These are phyloP conservation scores for Leccinum uliginosum DNA, from an alignment of 768 basidiomycete species.

Conservation along the genomic window DNA sequence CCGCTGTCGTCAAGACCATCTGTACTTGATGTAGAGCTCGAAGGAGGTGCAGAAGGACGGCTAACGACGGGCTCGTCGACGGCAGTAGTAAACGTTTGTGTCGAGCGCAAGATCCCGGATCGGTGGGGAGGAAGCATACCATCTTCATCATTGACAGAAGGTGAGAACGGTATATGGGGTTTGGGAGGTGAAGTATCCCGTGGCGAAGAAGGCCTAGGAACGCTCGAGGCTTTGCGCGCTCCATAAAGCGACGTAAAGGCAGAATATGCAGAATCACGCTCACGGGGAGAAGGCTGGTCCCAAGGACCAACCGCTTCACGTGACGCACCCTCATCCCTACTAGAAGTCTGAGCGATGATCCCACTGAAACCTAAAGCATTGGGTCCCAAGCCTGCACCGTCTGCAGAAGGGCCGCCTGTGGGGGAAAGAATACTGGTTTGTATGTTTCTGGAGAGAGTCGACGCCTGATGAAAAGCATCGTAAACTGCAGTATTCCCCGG, in stretches of 20 bases:
- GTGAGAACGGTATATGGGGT: constrained; percentile 19
- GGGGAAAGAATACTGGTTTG: constrained; percentile 24
- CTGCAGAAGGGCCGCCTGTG: constrained; percentile 14
- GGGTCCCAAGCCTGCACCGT: constrained; percentile 10
- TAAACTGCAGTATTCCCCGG: constrained; percentile 49
- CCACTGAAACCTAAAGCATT: constrained; percentile 22
- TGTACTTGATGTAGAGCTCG: constrained; percentile 39
- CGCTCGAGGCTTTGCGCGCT: constrained; percentile 20
- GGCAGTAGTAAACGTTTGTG: constrained; percentile 20
- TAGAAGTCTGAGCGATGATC: constrained; percentile 24
- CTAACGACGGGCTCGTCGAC: constrained; percentile 24
- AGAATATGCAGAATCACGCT: constrained; percentile 26
- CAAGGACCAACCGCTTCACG: constrained; percentile 30
- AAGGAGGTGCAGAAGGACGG: constrained; percentile 33
- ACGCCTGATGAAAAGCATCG: constrained; percentile 76
- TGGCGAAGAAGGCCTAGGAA: constrained; percentile 26
- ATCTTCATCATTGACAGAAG: constrained; percentile 25
- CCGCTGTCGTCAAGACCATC: constrained; percentile 37
- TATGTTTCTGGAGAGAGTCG: constrained; percentile 24
- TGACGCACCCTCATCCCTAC: constrained; percentile 22
- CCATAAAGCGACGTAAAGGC: constrained; percentile 27
- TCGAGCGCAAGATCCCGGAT: constrained; percentile 24
- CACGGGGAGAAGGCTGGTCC: constrained; percentile 31
- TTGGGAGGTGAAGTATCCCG: constrained; percentile 27
- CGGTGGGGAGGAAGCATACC: constrained; percentile 33